phyloP scores from a whole-genome alignment of 2,329 filamentous ascomycete genomes.

The Botrytis aclada region DNA sequence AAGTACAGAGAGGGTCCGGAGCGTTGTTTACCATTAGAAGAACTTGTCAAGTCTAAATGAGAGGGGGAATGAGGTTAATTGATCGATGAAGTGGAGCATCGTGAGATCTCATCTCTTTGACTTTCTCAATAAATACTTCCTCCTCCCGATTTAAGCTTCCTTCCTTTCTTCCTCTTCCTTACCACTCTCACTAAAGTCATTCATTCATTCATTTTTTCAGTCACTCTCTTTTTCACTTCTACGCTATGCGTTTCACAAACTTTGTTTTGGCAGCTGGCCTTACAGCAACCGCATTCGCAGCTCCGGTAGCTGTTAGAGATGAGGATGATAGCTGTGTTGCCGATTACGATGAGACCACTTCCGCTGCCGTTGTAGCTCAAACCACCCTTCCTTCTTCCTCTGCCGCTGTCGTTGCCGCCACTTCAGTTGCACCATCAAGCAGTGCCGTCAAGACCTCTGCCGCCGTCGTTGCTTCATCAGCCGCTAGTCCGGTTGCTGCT shows the following conservation, averaged over 20 bases:
- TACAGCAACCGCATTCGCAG: conserved; percentile 18
- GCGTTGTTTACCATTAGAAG: neutral
- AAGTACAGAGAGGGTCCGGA: conserved; percentile 1
- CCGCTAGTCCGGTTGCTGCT: neutral
- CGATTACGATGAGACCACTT: conserved; percentile 13
- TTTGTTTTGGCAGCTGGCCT: conserved; percentile 17
- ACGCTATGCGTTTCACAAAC: conserved; percentile 19
- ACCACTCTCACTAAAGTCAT: conserved; percentile 9
- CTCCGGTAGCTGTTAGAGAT: conserved; percentile 15
- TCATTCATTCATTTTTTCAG: conserved; percentile 5
- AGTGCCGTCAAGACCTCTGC: neutral
- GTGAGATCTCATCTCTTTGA: neutral
- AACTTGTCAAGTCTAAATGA: neutral
- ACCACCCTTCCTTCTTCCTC: conserved; percentile 7
- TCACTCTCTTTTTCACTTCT: conserved; percentile 2
- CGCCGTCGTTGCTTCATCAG: neutral
- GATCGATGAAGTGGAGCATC: conserved; percentile 8
- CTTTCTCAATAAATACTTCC: conserved; percentile 14
- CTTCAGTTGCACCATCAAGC: conserved; percentile 9
- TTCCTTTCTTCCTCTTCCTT: neutral
- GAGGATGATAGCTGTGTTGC: conserved; percentile 15
- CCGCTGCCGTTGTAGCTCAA: conserved; percentile 6
- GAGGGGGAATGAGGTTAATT: neutral
- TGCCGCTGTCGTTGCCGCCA: neutral
- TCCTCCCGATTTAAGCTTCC: neutral